Evolutionary conservation across 2,329 filamentous ascomycete species (phyloP).

Genomic region (Simplicillium aogashimaense): DNA sequence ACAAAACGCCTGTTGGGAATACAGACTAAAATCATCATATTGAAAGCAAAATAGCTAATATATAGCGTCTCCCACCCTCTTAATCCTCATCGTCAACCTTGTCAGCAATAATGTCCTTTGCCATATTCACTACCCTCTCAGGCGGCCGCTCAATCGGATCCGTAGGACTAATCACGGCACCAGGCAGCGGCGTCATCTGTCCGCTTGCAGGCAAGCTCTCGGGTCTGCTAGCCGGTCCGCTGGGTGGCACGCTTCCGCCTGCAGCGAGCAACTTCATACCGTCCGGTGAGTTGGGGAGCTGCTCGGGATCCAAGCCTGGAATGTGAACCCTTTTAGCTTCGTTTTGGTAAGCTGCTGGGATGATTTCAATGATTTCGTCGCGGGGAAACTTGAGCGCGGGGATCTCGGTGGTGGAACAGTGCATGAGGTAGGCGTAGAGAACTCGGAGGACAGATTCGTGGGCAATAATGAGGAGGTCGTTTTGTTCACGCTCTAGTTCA

Average conservation of each 20-base stretch:
- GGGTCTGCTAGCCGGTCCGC: constrained; percentile 5
- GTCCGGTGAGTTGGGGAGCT: constrained; percentile 70
- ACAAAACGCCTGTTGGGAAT: too few relatives aligned
- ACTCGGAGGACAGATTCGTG: constrained; percentile 97
- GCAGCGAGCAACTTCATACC: constrained; percentile 72
- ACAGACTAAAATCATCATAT: too few relatives aligned
- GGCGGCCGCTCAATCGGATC: constrained; percentile 33
- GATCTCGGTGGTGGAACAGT: constrained; percentile 91
- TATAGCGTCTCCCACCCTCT: constrained; percentile 2
- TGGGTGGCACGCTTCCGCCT: constrained; percentile 12
- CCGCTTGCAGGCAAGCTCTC: constrained; percentile 20
- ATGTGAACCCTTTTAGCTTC: constrained; percentile 87
- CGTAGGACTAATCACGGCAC: constrained; percentile 32
- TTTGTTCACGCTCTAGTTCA: constrained; percentile 91
- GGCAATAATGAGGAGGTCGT: constrained; percentile 95
- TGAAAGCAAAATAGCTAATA: too few relatives aligned
- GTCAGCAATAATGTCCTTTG: constrained; percentile 40
- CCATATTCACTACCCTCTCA: constrained; percentile 38
- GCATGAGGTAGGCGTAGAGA: constrained; percentile 96
- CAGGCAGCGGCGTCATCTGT: constrained; percentile 37
- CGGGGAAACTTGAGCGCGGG: constrained; percentile 88
- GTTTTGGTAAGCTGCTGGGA: constrained; percentile 95
- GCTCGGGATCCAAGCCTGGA: constrained; percentile 52
- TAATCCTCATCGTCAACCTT: constrained; percentile 44
- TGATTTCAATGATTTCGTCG: constrained; percentile 97